Percentiles rank a stretch among this genome's conserved stretches.
Evolutionary conservation across 306 rosid species (phyloP).

Genomic region (Pterocarpus macrocarpus): DNA sequence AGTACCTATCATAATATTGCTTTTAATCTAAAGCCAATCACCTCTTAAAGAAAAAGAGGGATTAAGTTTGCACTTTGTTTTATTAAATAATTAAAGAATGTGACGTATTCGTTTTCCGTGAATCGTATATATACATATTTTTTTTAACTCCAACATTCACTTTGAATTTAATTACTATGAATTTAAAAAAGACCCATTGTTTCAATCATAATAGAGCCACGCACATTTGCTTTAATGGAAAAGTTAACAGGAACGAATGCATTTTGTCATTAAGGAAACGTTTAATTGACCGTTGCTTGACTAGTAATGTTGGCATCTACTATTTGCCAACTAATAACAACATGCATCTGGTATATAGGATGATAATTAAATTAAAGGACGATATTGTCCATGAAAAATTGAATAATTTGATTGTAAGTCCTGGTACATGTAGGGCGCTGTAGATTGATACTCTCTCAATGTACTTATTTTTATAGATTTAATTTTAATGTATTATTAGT

Average conservation of each 20-base stretch:
- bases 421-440: neutral
- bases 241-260: slow-evolving; percentile 11
- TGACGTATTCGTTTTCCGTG: slow-evolving; percentile 30
- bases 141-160: neutral
- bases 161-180: slow-evolving; percentile 5
- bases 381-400: slow-evolving; percentile 7
- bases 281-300: slow-evolving; percentile 31
- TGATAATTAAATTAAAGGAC: slow-evolving; percentile 8
- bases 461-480: neutral
- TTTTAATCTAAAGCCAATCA: slow-evolving; percentile 49
- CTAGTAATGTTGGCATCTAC: slow-evolving; percentile 30
- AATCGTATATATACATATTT: neutral
- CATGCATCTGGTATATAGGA: neutral
- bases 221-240: neutral
- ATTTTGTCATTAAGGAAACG: slow-evolving; percentile 5
- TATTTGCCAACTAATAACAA: slow-evolving; percentile 18
- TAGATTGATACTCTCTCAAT: neutral
- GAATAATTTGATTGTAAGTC: neutral
- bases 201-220: slow-evolving; percentile 13
- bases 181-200: neutral
- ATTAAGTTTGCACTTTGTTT: slow-evolving; percentile 41
- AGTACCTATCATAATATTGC: slow-evolving; percentile 36
- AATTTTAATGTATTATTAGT: too few species aligned
- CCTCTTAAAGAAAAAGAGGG: slow-evolving; percentile 45
- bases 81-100: slow-evolving; percentile 36